These are phyloP conservation scores for Plantago coronopus DNA, from an alignment of 305 asterid species.

Conservation along the genomic window DNA sequence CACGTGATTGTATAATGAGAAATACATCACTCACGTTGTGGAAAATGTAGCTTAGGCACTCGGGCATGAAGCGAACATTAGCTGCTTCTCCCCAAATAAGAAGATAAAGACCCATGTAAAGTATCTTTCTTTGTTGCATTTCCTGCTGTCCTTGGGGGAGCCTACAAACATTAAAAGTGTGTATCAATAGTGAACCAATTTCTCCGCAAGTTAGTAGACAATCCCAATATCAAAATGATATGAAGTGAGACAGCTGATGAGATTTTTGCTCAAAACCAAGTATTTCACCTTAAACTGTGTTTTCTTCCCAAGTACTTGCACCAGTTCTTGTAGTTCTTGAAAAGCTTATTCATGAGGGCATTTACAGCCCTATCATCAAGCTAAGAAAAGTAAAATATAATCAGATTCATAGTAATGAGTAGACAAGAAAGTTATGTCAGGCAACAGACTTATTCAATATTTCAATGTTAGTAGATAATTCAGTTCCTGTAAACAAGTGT, in stretches of 20 bases:
- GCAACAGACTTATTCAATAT: neutral
- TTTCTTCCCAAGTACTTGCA: constrained; percentile 78
- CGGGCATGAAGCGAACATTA: constrained; percentile 84
- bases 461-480: neutral
- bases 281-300: constrained; percentile 66
- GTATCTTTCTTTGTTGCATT: constrained; percentile 68
- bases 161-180: constrained; percentile 33
- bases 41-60: constrained; percentile 76
- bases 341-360: constrained; percentile 76
- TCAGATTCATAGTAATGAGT: neutral
- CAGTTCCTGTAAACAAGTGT: neutral
- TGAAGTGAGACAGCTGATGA: neutral
- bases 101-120: constrained; percentile 72
- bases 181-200: constrained; percentile 6
- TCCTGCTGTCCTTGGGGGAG: constrained; percentile 79
- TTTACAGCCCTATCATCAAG: constrained; percentile 71
- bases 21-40: constrained; percentile 55
- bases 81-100: constrained; percentile 94
- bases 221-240: neutral
- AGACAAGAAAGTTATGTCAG: neutral
- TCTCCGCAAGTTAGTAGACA: neutral
- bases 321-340: constrained; percentile 81
- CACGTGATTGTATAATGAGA: constrained; percentile 3
- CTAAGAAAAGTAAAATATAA: constrained; percentile 21
- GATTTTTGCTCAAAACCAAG: neutral